Evolutionary conservation across 192 early-diverging fungal genomes (phyloP).

Genomic region (Backusella luteola): DNA sequence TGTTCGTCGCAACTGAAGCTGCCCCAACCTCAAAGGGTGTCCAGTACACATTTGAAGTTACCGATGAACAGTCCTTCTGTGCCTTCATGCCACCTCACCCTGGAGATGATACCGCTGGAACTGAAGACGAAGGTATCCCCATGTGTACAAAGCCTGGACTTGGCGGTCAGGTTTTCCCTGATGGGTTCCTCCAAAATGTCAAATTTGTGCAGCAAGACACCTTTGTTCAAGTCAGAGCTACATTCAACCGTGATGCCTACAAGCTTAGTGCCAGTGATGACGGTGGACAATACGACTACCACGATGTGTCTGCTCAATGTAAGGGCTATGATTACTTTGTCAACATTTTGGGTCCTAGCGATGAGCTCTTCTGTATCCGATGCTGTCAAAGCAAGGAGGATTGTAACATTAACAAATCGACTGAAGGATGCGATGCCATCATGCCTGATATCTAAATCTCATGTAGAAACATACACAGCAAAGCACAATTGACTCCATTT

Average conservation of each 20-base stretch:
- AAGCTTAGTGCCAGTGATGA: constrained; percentile 24
- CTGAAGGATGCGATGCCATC: not conserved
- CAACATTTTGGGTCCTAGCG: constrained; percentile 43
- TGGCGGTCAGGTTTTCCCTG: constrained; percentile 41
- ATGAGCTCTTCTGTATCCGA: constrained; percentile 44
- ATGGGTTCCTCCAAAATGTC: constrained; percentile 40
- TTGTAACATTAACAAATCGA: not conserved
- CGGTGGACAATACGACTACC: constrained; percentile 50
- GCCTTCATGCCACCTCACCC: constrained; percentile 47
- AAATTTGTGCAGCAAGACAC: constrained; percentile 27
- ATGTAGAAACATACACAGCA: not conserved
- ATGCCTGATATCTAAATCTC: constrained; percentile 25
- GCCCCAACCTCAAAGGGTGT: not conserved
- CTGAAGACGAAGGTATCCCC: constrained; percentile 44
- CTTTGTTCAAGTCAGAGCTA: constrained; percentile 48
- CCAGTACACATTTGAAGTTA: not conserved
- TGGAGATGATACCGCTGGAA: constrained; percentile 39
- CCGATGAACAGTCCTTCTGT: constrained; percentile 41
- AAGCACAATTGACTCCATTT: not conserved
- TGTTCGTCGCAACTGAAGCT: not conserved
- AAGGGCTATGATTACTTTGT: constrained; percentile 43
- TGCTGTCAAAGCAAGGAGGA: constrained; percentile 31
- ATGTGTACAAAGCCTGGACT: constrained; percentile 45
- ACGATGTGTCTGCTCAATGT: constrained; percentile 39
- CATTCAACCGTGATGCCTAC: constrained; percentile 40